Percentiles rank a stretch among this genome's conserved stretches.
phyloP scores from a whole-genome alignment of 2,329 filamentous ascomycete genomes.

The Davidsoniella neocaledoniae region DNA sequence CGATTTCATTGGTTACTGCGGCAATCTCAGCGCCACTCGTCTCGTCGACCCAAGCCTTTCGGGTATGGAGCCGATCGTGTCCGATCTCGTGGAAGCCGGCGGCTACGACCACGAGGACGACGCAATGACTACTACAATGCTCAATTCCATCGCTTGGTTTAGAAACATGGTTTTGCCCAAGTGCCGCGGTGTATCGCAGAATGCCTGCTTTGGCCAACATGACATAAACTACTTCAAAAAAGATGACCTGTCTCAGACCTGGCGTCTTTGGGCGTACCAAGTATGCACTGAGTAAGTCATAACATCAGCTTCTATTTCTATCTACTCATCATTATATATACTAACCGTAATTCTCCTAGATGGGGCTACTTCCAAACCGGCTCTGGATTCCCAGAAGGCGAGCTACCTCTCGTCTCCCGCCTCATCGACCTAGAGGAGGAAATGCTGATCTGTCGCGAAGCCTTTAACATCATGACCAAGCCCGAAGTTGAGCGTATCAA shows the following conservation, averaged over 20 bases:
- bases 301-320: background rate
- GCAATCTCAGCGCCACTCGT: conserved; percentile 25
- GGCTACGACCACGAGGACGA: conserved; percentile 23
- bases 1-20: conserved; percentile 31
- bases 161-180: conserved; percentile 17
- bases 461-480: conserved; percentile 51
- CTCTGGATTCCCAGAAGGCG: conserved; percentile 44
- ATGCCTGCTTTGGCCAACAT: conserved; percentile 23
- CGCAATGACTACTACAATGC: conserved; percentile 25
- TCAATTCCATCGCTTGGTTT: conserved; percentile 36
- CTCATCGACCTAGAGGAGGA: conserved; percentile 46
- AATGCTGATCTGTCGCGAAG: conserved; percentile 43
- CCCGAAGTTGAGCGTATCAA: conserved; percentile 54
- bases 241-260: conserved; percentile 10
- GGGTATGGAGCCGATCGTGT: too few species aligned
- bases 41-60: conserved; percentile 11
- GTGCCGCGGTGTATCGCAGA: conserved; percentile 18
- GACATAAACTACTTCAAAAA: conserved; percentile 15
- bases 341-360: conserved; percentile 21
- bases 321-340: background rate
- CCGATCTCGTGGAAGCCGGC: conserved; percentile 14
- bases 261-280: conserved; percentile 31
- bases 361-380: conserved; percentile 72
- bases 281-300: conserved; percentile 34
- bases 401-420: conserved; percentile 56